Base-by-base conservation (phyloP, 225 moss, liverwort and hornwort genomes). In the Lunularia cruciata region DNA sequence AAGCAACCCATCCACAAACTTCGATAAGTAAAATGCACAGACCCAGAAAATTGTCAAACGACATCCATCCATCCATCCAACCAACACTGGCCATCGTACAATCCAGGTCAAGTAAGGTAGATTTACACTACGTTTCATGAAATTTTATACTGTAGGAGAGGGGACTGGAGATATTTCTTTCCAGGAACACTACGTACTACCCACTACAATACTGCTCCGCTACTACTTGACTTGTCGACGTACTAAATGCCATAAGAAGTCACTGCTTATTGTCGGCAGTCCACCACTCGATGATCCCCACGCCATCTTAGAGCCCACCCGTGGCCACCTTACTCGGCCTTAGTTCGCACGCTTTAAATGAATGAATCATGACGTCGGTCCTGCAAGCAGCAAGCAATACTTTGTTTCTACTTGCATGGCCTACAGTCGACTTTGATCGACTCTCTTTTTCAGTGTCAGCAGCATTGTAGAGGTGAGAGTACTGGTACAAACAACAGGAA, bases 211-310 rank as follows among this genome's bases (percentile, higher is more conserved):
- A n/a, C n/a, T n/a, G n/a, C n/a, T n/a, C n/a, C n/a, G n/a, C n/a
- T n/a, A n/a, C n/a, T n/a, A n/a, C n/a, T n/a, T n/a, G n/a, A n/a
- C n/a, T n/a, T n/a, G 12, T 13, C 3, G 14, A 19, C 46, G 46
- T 47, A 15, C 46, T 14, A 47, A 47, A 14, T 23, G 23, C 8
- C 52, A 20, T 52, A 9, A 52, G 23, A 52, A 52, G 52, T 8
- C 23, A 52, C 52, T 25, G 4, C 8, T 3, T 3, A 8, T 52
- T 22, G 60, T 60, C 60, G 60, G 60, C 60, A 60, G 36, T 60
- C 60, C 60, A 60, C 60, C 60, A 60, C 38, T 38, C 38, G 60
- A 3, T 60, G 60, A 36, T 60, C 36, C 36, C 60, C 60, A 36
- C 60, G 37, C 60, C 38, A 60, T 37, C 22, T 37, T 57, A 57